phyloP scores from a whole-genome alignment of 306 rosid genomes.

The Vigna nakashimae region DNA sequence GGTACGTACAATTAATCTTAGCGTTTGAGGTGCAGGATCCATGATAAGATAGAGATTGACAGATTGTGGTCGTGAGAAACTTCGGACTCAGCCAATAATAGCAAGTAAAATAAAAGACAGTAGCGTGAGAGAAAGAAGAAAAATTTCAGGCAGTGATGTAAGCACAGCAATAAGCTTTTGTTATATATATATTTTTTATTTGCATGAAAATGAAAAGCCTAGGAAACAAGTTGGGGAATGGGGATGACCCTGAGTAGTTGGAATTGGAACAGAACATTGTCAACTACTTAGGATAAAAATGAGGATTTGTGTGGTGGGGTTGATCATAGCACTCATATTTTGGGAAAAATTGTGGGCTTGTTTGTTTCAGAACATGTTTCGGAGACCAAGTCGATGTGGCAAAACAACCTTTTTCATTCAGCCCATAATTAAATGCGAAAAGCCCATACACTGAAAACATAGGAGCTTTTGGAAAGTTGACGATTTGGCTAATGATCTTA shows the following conservation, averaged over 20 bases:
- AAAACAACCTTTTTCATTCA: constrained; percentile 5
- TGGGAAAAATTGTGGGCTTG: constrained; percentile 37
- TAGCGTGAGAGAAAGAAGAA: background rate
- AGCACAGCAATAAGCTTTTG: background rate
- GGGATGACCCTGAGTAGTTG: constrained; percentile 5
- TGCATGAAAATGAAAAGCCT: background rate
- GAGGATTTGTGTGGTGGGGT: constrained; percentile 16
- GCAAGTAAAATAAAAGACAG: background rate
- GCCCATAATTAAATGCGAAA: constrained; percentile 31
- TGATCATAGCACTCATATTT: background rate
- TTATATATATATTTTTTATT: too few relatives aligned
- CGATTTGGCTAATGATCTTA: constrained; percentile 29
- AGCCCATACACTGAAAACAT: constrained; percentile 1
- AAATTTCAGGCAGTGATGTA: background rate
- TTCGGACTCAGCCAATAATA: background rate
- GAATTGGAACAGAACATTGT: constrained; percentile 14
- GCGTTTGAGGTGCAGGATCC: background rate
- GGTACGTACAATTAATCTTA: background rate
- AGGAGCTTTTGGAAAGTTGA: constrained; percentile 30
- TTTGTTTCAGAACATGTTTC: background rate
- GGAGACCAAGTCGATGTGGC: constrained; percentile 6
- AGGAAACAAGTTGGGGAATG: background rate
- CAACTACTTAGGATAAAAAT: background rate
- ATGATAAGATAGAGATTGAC: constrained; percentile 22
- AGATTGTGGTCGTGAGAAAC: constrained; percentile 11